Percentiles rank a stretch among this genome's conserved stretches.
Conservation (phyloP, 345 rosid species). For the Acer negundo region DNA sequence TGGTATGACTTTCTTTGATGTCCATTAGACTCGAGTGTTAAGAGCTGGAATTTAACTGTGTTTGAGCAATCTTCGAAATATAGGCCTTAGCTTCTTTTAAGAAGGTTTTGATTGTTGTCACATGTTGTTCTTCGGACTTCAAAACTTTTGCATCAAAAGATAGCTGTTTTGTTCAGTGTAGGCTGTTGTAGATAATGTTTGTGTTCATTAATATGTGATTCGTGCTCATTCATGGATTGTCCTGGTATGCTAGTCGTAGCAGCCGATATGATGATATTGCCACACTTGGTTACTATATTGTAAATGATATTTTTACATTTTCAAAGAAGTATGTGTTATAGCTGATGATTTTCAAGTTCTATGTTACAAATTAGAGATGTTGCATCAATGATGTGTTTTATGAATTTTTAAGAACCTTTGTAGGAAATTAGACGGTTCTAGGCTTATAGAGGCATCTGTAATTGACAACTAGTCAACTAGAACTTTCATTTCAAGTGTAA, state of each 20-base stretch:
- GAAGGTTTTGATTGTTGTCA: background rate
- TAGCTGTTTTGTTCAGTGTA: too few relatives aligned
- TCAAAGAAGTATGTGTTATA: too few relatives aligned
- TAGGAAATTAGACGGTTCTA: background rate
- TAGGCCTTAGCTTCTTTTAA: too few relatives aligned
- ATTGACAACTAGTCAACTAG: constrained; percentile 6
- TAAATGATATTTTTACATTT: background rate
- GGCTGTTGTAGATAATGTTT: too few relatives aligned
- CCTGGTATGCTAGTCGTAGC: too few relatives aligned
- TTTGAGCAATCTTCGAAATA: too few relatives aligned
- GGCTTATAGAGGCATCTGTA: background rate
- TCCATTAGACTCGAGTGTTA: background rate
- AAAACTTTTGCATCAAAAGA: background rate
- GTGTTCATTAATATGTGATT: background rate
- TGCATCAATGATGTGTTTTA: background rate
- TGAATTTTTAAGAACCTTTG: background rate
- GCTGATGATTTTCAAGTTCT: background rate
- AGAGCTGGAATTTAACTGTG: background rate
- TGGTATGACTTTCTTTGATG: background rate
- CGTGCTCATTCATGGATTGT: too few relatives aligned
- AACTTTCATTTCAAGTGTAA: background rate
- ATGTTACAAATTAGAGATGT: background rate
- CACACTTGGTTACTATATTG: background rate
- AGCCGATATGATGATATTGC: too few relatives aligned
- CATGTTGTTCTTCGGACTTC: background rate